Conservation (phyloP, 192 early-diverging fungal genomes). For the Coemansia sp. region DNA sequence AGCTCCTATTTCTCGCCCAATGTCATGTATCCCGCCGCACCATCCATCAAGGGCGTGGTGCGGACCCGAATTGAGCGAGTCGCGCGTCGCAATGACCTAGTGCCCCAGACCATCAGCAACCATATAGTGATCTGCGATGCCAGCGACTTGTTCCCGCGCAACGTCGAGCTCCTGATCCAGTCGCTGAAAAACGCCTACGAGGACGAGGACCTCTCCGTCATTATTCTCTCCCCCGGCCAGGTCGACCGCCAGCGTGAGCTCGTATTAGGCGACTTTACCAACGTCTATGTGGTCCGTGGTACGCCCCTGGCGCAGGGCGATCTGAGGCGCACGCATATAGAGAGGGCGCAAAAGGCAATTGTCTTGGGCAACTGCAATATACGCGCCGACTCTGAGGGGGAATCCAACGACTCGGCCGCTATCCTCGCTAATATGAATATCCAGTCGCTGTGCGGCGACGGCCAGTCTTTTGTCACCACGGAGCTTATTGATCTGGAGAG, state of each 20-base stretch:
- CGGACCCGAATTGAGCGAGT: slow-evolving; percentile 6
- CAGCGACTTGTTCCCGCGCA: slow-evolving; percentile 44
- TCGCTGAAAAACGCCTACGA: slow-evolving; percentile 43
- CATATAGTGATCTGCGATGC: slow-evolving; percentile 51
- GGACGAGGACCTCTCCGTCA: slow-evolving; percentile 31
- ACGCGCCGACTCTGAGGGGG: not conserved
- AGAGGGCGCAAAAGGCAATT: slow-evolving; percentile 40
- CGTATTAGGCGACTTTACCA: slow-evolving; percentile 18
- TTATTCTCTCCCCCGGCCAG: slow-evolving; percentile 31
- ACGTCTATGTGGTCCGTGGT: slow-evolving; percentile 46
- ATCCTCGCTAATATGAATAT: slow-evolving; percentile 53
- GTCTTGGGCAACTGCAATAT: slow-evolving; percentile 32
- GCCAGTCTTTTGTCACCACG: slow-evolving; percentile 40
- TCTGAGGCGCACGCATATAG: slow-evolving; percentile 35
- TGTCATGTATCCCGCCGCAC: not conserved
- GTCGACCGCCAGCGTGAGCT: slow-evolving; percentile 11
- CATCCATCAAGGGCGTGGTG: slow-evolving; percentile 12
- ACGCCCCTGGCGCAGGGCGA: slow-evolving; percentile 42
- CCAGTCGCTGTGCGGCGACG: slow-evolving; percentile 24
- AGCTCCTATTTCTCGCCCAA: slow-evolving; percentile 43
- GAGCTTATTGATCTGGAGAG: slow-evolving; percentile 44
- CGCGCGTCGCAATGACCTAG: slow-evolving; percentile 7
- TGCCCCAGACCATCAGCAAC: slow-evolving; percentile 16
- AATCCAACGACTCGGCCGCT: slow-evolving; percentile 34
- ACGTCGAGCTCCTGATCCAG: slow-evolving; percentile 43